Base-by-base conservation (phyloP, 202 grass and related monocot genomes). In the Schoenoplectus triqueter region DNA sequence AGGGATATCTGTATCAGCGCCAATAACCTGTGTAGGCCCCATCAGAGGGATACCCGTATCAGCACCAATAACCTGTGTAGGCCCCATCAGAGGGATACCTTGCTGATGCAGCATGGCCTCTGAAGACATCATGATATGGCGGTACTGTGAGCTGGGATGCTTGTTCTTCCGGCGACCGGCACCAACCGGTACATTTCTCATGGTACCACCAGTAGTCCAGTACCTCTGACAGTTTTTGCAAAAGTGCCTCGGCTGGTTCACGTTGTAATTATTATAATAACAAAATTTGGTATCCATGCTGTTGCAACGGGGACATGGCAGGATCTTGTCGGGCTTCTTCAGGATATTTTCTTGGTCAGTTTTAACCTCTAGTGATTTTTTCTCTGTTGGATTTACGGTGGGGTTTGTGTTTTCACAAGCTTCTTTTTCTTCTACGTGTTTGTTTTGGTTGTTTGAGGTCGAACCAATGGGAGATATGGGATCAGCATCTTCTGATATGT, bases 231-330 rank as follows among this genome's bases (percentile, higher is more conserved):
- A 99, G 66, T 86, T 94, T 75, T 88, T 86, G 54, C 93, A 99
- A 82, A 85, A 92, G 87, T 99, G 93, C 79, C 96, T 91, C 40
- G 96, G 96, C 81, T 98, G 93, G 79, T 95, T 92, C 39, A 89
- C 88, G n/a, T 94, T 98, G 81, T 98, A 95, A 64, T 98, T 95
- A 79, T 98, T 98, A 73, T 91, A 98, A 84, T 95, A 98, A 87
- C 95, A 94, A 69, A 98, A 98, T 88, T 98, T 98, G 40, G 93
- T 99, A 42, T 92, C 93, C 91, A 91, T 92, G 73, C 93, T 99
- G 78, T 92, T 90, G 82, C 96, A 99, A 42, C 93, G 96, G 86
- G 96, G 90, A 52, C 91, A 95, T 5, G 87, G 86, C 4, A 99
- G 13, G 62, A 95, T 90, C 42, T 91, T 90, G 78, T 94, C 90